Base-by-base conservation (phyloP, 129 eudicot species). In the Artemisia annua region DNA sequence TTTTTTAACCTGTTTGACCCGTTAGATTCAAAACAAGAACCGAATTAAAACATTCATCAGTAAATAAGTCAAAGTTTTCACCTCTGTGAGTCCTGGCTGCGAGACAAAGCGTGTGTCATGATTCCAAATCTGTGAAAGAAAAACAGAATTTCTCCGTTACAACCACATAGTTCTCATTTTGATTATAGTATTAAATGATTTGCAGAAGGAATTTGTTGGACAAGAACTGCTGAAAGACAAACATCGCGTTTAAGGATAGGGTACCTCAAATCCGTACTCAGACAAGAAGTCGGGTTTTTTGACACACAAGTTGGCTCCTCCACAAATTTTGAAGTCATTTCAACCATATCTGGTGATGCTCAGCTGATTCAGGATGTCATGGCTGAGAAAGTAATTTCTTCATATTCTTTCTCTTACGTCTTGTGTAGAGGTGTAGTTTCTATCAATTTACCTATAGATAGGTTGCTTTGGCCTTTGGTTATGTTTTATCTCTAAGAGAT, bases 191-290 rank as follows among this genome's bases (percentile, higher is more conserved):
- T 63, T 22, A 44, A 28, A 63, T 5, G 54, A 70, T 39, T 66
- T 79, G 80, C 84, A 90, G 96, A 90, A 75, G 96, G 96, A 16
- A 12, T 90, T 50, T 90, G 96, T 63, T 90, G 96, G 96, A 90
- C 93, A 52, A 87, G 92, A 83, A 87, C 93, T 10, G 96, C 93
- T 5, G 96, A 87, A 83, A 76, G 96, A 63, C 96, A 87, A 67
- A 79, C 88, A 65, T 90, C 96, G 14, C 83, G 85, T 46, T 77
- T 87, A 50, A 80, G 96, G 82, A 79, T 76, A 80, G 87, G 83
- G 62, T 90, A 87, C 70, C 76, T 90, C 71, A 87, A 79, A 83
- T 90, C 96, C 16, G 89, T 90, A 69, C 84, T 90, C 44, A 81
- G 90, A 30, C 96, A 85, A 83, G 93, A 90, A 78, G 96, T 87